Evolutionary conservation across 768 basidiomycete species (phyloP).

Genomic region (Hysterangium stoloniferum): DNA sequence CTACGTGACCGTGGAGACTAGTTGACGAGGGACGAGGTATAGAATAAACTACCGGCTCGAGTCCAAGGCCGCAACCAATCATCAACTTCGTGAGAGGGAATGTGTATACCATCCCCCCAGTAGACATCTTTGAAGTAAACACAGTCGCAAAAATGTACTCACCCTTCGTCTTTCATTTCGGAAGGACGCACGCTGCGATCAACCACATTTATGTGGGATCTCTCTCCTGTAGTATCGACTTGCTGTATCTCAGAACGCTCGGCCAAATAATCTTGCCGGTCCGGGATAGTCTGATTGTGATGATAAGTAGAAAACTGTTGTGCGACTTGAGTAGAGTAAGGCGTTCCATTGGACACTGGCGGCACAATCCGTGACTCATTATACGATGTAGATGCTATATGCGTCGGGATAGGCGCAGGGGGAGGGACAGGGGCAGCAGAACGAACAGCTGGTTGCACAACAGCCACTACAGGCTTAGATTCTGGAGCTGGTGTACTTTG

Average conservation of each 20-base stretch:
- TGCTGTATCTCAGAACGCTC: slow-evolving; percentile 8
- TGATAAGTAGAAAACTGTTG: slow-evolving; percentile 79
- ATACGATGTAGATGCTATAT: not conserved
- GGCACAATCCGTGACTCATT: slow-evolving; percentile 17
- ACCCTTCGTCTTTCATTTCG: slow-evolving; percentile 99
- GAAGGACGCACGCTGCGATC: slow-evolving; percentile 72
- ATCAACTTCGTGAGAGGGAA: not conserved
- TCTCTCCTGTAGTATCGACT: slow-evolving; percentile 10
- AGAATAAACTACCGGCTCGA: slow-evolving; percentile 33
- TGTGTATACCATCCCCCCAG: not conserved
- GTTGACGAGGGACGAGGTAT: slow-evolving; percentile 34
- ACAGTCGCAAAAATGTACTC: slow-evolving; percentile 48
- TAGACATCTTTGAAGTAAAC: not conserved
- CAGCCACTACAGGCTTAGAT: not conserved
- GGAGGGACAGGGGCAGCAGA: not conserved
- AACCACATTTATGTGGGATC: slow-evolving; percentile 26
- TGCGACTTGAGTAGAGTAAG: slow-evolving; percentile 39
- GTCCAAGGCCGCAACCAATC: slow-evolving; percentile 12
- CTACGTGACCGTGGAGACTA: slow-evolving; percentile 35
- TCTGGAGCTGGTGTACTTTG: slow-evolving; percentile 5
- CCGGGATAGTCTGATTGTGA: slow-evolving; percentile 46
- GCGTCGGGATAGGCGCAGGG: slow-evolving; percentile 1
- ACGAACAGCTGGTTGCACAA: not conserved
- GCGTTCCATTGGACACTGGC: slow-evolving; percentile 22
- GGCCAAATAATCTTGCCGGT: slow-evolving; percentile 21